Evolutionary conservation across 1,284 basidiomycete genomes (phyloP), one percentile per base, ranked within the genome.

Genomic region (Heterobasidion occidentale): DNA sequence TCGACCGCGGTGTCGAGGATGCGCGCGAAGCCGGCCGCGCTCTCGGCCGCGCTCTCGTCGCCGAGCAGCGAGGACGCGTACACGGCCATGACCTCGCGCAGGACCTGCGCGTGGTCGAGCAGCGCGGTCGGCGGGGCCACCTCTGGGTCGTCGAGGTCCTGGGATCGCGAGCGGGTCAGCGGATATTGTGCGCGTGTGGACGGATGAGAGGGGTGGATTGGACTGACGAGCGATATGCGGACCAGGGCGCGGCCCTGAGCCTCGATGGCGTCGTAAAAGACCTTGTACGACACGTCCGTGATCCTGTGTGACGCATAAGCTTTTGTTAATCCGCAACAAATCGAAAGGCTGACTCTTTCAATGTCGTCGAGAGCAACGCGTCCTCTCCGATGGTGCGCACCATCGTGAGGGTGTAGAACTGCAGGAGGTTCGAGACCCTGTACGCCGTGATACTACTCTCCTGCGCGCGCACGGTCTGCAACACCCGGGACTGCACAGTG

Each of bases 401-500:
- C 94, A 99, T 97, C 0, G 94, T 98, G 19, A 92, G 71, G 67
- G 88, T 77, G 70, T 98, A 99, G 68, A 98, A 99, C 62, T 96
- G 90, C 3, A 99, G 72, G n/a, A 98, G 76, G 63, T 94, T 97
- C 47, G 92, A 88, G 54, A 99, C 86, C 67, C 92, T 92, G 73
- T 96, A 98, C 0, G 90, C 83, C 53, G 89, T 84, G 58, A 98
- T 93, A 59, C 89, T 88, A 61, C 92, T 94, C 69, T 98, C 94
- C 69, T 98, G 95, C 5, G 86, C 90, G 52, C 89, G 83, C 42
- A 98, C 83, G 7, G 94, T 98, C 70, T 98, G 95, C 66, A 93
- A 84, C 36, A 98, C 88, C 20, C 96, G 84, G 47, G 90, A 76
- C 87, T 94, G 61, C 20, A 58, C 19, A 38, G 19, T 19, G 15